These are phyloP conservation scores for Malassezia equina DNA, from an alignment of 1,284 basidiomycete genomes.

Conservation along the genomic window DNA sequence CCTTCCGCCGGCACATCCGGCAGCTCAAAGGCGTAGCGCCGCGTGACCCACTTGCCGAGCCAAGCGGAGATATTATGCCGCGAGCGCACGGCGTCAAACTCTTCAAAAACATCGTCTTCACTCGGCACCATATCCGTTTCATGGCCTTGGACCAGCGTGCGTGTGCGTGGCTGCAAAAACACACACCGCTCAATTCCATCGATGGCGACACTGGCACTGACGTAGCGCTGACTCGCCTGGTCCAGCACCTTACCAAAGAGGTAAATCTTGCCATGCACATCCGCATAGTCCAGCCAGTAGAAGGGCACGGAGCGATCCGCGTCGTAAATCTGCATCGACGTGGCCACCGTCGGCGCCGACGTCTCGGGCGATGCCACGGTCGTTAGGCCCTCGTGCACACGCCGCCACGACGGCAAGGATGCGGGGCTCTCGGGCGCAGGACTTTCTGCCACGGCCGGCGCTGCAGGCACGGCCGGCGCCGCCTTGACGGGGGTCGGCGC, in stretches of 20 bases:
- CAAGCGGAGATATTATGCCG: constrained; percentile 67
- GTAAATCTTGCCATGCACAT: constrained; percentile 39
- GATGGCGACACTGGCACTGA: constrained; percentile 80
- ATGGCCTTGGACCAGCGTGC: constrained; percentile 51
- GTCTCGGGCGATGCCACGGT: constrained; percentile 6
- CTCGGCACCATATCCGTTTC: constrained; percentile 59
- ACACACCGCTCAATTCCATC: constrained; percentile 79
- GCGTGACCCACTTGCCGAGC: constrained; percentile 60
- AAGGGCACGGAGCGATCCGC: constrained; percentile 27
- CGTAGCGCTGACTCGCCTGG: constrained; percentile 54
- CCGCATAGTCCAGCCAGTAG: constrained; percentile 45
- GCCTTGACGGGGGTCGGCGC: not conserved
- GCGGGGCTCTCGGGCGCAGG: not conserved
- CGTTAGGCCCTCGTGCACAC: constrained; percentile 25
- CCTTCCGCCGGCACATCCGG: constrained; percentile 69
- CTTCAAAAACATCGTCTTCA: constrained; percentile 63
- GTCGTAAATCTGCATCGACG: constrained; percentile 1
- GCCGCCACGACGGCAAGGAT: constrained; percentile 22
- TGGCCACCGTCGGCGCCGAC: not conserved
- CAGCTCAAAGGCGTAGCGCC: constrained; percentile 88
- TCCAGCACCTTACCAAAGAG: constrained; percentile 46
- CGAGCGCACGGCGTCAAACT: constrained; percentile 70
- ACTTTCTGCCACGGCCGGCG: not conserved
- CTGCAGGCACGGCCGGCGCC: not conserved
- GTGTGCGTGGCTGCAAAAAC: constrained; percentile 66